Percentiles rank a stretch among this genome's conserved stretches.
Evolutionary conservation across 164 flowering plant genomes (phyloP).

Genomic region (Umbilicus rupestris): DNA sequence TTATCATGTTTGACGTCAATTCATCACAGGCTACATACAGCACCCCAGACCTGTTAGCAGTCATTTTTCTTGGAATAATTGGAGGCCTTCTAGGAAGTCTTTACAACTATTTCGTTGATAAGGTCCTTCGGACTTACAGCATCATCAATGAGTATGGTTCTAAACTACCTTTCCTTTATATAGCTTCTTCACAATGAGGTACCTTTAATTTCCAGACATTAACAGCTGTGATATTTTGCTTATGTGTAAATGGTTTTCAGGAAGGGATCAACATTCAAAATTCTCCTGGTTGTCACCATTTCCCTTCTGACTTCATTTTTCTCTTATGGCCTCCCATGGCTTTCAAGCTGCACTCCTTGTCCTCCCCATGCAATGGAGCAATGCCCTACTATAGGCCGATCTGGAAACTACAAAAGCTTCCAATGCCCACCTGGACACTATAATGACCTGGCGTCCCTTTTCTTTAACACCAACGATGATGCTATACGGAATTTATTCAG

Average conservation of each 20-base stretch:
- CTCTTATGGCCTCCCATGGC: conserved; percentile 74
- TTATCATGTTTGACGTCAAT: conserved; percentile 79
- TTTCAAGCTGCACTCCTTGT: conserved; percentile 65
- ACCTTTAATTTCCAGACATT: neutral
- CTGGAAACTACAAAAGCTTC: conserved; percentile 76
- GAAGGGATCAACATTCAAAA: conserved; percentile 52
- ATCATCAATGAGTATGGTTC: conserved; percentile 65
- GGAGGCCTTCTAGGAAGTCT: conserved; percentile 84
- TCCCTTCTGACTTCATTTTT: conserved; percentile 72
- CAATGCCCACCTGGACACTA: conserved; percentile 68
- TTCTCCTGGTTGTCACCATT: conserved; percentile 45
- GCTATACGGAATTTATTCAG: conserved; percentile 75
- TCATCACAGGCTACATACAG: conserved; percentile 31
- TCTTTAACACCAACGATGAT: conserved; percentile 84
- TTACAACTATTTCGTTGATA: conserved; percentile 73
- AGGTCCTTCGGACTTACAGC: conserved; percentile 69
- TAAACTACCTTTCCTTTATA: neutral
- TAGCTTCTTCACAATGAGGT: neutral
- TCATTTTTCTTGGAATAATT: conserved; percentile 51
- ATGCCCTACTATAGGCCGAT: conserved; percentile 65
- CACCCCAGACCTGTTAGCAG: conserved; percentile 51
- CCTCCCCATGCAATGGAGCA: conserved; percentile 33
- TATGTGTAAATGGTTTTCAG: conserved; percentile 21
- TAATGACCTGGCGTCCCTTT: conserved; percentile 86
- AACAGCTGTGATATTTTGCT: neutral